Percentiles rank a stretch among this genome's conserved stretches.
These are phyloP conservation scores for Huntiella abstrusa DNA, from an alignment of 2,329 filamentous ascomycete genomes.

Conservation along the genomic window DNA sequence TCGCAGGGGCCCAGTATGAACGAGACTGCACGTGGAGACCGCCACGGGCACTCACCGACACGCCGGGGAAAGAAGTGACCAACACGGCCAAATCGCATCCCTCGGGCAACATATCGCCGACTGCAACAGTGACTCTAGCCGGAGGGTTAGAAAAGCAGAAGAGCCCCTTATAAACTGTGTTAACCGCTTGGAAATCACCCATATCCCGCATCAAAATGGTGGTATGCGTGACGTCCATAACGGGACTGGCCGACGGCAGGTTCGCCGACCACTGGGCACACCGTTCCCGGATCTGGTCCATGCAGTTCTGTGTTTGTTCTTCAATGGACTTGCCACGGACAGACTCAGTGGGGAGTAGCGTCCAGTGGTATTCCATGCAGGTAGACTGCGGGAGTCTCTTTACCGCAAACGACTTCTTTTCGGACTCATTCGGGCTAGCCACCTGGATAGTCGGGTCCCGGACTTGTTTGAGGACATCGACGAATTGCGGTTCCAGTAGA, in stretches of 20 bases:
- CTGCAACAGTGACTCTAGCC: conserved; percentile 65
- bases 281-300: conserved; percentile 24
- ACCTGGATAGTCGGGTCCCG: conserved; percentile 13
- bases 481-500: conserved; percentile 47
- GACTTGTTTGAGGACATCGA: conserved; percentile 19
- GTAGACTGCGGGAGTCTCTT: conserved; percentile 4
- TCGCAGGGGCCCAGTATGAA: conserved; percentile 95
- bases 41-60: conserved; percentile 23
- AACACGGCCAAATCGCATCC: conserved; percentile 42
- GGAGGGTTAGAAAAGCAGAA: conserved; percentile 70
- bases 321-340: conserved; percentile 20
- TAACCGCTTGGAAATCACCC: conserved; percentile 58
- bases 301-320: conserved; percentile 29
- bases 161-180: conserved; percentile 53
- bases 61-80: conserved; percentile 22
- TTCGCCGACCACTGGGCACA: conserved; percentile 18
- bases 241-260: conserved; percentile 16
- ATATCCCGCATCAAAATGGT: conserved; percentile 60
- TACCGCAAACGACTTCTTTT: conserved; percentile 8
- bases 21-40: conserved; percentile 78
- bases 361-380: conserved; percentile 19
- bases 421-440: not conserved
- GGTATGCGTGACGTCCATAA: conserved; percentile 32
- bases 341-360: conserved; percentile 18
- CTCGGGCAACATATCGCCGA: conserved; percentile 45